Conservation (phyloP, 2,329 filamentous ascomycete genomes). For the Xylaria multiplex region DNA sequence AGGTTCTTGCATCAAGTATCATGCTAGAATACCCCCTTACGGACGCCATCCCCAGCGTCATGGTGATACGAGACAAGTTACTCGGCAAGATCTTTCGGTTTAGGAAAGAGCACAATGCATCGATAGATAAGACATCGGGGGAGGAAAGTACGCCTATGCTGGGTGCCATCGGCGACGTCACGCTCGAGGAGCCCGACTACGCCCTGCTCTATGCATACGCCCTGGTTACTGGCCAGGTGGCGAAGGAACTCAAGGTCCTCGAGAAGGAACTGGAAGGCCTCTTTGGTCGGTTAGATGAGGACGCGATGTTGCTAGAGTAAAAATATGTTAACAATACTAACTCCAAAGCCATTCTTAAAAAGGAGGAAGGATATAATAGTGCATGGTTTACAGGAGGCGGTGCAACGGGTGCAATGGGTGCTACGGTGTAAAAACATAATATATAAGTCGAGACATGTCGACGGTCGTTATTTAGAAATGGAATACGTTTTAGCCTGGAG, state of each 20-base stretch:
- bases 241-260: conserved; percentile 70
- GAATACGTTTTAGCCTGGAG: background rate
- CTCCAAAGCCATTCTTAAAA: background rate
- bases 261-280: conserved; percentile 69
- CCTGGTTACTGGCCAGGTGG: conserved; percentile 73
- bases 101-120: conserved; percentile 70
- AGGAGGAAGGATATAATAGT: background rate
- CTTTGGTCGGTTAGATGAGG: conserved; percentile 71
- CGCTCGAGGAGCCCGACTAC: conserved; percentile 81
- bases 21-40: conserved; percentile 95
- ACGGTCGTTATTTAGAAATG: background rate
- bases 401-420: background rate
- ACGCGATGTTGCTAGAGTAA: conserved; percentile 66
- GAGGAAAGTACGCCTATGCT: conserved; percentile 29
- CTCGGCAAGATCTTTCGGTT: conserved; percentile 90
- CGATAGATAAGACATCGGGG: conserved; percentile 49
- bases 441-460: background rate
- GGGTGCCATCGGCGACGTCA: conserved; percentile 48
- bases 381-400: no score
- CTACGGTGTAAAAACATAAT: background rate
- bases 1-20: conserved; percentile 89
- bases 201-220: conserved; percentile 93
- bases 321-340: conserved; percentile 30
- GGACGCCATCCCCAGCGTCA: conserved; percentile 85
- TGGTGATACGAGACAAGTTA: conserved; percentile 81